phyloP scores from a whole-genome alignment of 75 land plant genomes.

The Picea glauca region DNA sequence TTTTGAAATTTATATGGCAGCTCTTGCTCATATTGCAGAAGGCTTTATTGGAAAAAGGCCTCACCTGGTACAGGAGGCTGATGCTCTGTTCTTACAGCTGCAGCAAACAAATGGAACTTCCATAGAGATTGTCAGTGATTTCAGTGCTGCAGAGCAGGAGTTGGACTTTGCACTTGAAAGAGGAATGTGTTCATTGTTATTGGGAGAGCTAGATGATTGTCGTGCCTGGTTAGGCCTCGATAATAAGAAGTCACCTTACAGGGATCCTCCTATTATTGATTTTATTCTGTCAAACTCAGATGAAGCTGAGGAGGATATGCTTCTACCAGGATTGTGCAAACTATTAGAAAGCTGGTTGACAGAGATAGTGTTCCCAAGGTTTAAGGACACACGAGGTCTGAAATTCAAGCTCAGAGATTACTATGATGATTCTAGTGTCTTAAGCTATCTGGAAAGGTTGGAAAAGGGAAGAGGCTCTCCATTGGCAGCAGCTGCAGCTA shows the following conservation, averaged over 20 bases:
- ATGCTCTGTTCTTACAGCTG: constrained; percentile 69
- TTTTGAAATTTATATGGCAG: constrained; percentile 83
- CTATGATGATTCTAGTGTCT: constrained; percentile 84
- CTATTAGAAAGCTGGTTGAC: constrained; percentile 84
- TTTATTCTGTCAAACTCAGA: constrained; percentile 69
- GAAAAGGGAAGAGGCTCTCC: constrained; percentile 69
- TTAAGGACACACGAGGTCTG: constrained; percentile 69
- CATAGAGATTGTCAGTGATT: constrained; percentile 19
- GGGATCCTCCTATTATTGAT: constrained; percentile 67
- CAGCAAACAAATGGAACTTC: constrained; percentile 56
- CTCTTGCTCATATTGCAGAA: constrained; percentile 87
- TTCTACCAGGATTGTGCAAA: constrained; percentile 84
- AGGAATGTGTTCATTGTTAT: constrained; percentile 75
- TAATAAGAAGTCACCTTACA: constrained; percentile 55
- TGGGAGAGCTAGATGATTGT: constrained; percentile 84
- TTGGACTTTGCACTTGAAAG: constrained; percentile 74
- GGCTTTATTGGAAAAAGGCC: constrained; percentile 80
- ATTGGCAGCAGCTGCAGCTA: constrained; percentile 89
- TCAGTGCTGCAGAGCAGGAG: constrained; percentile 31
- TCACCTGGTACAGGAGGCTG: constrained; percentile 73
- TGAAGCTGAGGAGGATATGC: constrained; percentile 55
- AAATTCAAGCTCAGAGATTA: constrained; percentile 74
- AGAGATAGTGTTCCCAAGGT: constrained; percentile 85
- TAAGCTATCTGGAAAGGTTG: constrained; percentile 70
- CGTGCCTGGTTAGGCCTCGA: constrained; percentile 85